Percentiles rank a stretch among this genome's conserved stretches.
Conservation (phyloP, 116 monocot species). For the Zostera marina region DNA sequence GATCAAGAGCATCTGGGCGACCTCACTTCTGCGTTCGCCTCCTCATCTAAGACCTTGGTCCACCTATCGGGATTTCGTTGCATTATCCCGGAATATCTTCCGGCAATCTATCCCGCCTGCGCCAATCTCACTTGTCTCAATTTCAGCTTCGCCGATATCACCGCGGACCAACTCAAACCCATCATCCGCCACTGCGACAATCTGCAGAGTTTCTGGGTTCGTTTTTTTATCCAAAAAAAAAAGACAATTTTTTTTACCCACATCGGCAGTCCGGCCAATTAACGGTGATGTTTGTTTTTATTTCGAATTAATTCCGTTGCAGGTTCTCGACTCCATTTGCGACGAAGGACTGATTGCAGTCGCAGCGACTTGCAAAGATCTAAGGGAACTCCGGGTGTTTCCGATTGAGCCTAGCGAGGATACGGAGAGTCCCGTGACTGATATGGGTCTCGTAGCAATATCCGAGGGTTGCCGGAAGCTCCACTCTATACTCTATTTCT, state of each 20-base stretch:
- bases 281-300: not conserved
- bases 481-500: slow-evolving; percentile 68
- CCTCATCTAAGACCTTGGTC: slow-evolving; percentile 14
- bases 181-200: slow-evolving; percentile 31
- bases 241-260: too few species aligned
- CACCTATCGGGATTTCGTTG: slow-evolving; percentile 35
- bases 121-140: slow-evolving; percentile 30
- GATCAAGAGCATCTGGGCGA: slow-evolving; percentile 16
- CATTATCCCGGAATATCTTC: slow-evolving; percentile 19
- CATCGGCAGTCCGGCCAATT: too few species aligned
- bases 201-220: slow-evolving; percentile 18
- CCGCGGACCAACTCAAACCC: slow-evolving; percentile 21
- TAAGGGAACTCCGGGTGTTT: slow-evolving; percentile 68
- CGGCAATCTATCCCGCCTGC: slow-evolving; percentile 29
- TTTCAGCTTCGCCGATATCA: slow-evolving; percentile 30
- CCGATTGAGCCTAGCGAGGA: slow-evolving; percentile 52
- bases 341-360: slow-evolving; percentile 77
- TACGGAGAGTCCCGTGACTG: slow-evolving; percentile 46
- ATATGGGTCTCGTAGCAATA: slow-evolving; percentile 52
- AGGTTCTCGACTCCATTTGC: slow-evolving; percentile 73
- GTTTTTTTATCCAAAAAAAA: not conserved
- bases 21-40: slow-evolving; percentile 12
- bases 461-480: slow-evolving; percentile 73
- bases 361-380: slow-evolving; percentile 49
- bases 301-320: not conserved